These are phyloP conservation scores for Ophiocordyceps sinensis DNA, from an alignment of 2,329 filamentous ascomycete genomes.

Conservation along the genomic window DNA sequence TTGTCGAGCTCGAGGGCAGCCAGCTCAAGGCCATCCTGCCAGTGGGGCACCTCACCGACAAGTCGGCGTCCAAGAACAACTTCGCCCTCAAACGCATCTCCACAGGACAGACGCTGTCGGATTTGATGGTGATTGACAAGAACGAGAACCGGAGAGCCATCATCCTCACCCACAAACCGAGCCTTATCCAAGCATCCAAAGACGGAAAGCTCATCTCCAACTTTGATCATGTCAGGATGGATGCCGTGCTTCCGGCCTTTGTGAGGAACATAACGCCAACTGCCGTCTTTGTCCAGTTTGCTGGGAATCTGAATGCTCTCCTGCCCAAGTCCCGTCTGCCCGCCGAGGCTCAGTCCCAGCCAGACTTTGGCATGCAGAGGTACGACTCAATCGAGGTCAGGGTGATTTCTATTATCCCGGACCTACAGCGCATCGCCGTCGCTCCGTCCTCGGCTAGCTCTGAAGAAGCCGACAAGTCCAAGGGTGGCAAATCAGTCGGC, in stretches of 20 bases:
- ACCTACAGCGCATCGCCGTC: slow-evolving; percentile 52
- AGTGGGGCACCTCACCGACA: slow-evolving; percentile 71
- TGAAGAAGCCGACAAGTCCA: slow-evolving; percentile 25
- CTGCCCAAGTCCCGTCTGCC: slow-evolving; percentile 67
- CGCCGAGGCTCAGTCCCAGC: slow-evolving; percentile 49
- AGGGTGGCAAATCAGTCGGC: slow-evolving; percentile 19
- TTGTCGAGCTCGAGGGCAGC: slow-evolving; percentile 60
- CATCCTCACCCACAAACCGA: slow-evolving; percentile 69
- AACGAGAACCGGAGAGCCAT: slow-evolving; percentile 63
- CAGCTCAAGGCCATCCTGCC: slow-evolving; percentile 67
- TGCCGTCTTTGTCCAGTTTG: slow-evolving; percentile 81
- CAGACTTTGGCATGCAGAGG: slow-evolving; percentile 66
- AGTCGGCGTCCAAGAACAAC: slow-evolving; percentile 62
- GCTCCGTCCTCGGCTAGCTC: slow-evolving; percentile 32
- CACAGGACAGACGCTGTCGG: slow-evolving; percentile 67
- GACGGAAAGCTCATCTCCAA: slow-evolving; percentile 55
- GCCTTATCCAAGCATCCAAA: slow-evolving; percentile 61
- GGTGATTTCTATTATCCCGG: slow-evolving; percentile 57
- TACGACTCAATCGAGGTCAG: slow-evolving; percentile 62
- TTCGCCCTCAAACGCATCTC: slow-evolving; percentile 67
- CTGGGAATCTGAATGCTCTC: slow-evolving; percentile 60
- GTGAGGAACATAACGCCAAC: slow-evolving; percentile 72
- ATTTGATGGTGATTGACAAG: slow-evolving; percentile 80
- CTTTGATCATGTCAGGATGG: slow-evolving; percentile 58
- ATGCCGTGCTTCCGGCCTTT: slow-evolving; percentile 59